These are phyloP conservation scores for Grosmannia huntii DNA, from an alignment of 2,329 filamentous ascomycete genomes.

Conservation along the genomic window DNA sequence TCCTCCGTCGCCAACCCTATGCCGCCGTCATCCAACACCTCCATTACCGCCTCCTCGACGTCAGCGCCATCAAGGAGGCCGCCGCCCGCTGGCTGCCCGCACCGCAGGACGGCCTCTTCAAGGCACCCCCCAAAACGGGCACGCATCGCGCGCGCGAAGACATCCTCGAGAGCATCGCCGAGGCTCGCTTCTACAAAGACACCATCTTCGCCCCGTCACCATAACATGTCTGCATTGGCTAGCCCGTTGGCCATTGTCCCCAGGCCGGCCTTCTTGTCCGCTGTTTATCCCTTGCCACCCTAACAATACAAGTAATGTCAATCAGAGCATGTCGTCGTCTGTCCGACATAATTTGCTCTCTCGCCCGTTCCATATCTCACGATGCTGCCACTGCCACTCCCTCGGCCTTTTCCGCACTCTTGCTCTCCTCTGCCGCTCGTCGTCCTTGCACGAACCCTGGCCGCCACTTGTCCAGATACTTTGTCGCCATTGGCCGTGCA, in stretches of 20 bases:
- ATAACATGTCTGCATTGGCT: no score
- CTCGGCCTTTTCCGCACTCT: not conserved
- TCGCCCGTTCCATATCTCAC: no score
- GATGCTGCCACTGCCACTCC: not conserved
- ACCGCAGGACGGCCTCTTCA: constrained; percentile 19
- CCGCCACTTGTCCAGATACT: constrained; percentile 49
- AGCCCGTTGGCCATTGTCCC: no score
- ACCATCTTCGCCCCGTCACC: constrained; percentile 40
- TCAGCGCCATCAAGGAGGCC: constrained; percentile 86
- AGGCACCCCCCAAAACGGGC: constrained; percentile 39
- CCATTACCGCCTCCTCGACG: constrained; percentile 83
- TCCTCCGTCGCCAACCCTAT: constrained; percentile 66
- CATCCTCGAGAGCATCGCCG: constrained; percentile 88
- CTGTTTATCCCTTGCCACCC: not conserved
- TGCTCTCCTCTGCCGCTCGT: not conserved
- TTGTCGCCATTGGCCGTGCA: constrained; percentile 46
- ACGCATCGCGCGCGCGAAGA: constrained; percentile 77
- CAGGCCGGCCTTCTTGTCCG: not conserved
- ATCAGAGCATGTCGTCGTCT: not conserved
- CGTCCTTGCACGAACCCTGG: constrained; percentile 36
- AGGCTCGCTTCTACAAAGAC: constrained; percentile 73
- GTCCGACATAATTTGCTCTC: not conserved
- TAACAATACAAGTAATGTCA: not conserved
- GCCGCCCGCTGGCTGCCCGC: constrained; percentile 63
- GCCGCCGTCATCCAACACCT: constrained; percentile 59